Conservation (phyloP, 2,329 filamentous ascomycete species). For the Hirsutella minnesotensis region DNA sequence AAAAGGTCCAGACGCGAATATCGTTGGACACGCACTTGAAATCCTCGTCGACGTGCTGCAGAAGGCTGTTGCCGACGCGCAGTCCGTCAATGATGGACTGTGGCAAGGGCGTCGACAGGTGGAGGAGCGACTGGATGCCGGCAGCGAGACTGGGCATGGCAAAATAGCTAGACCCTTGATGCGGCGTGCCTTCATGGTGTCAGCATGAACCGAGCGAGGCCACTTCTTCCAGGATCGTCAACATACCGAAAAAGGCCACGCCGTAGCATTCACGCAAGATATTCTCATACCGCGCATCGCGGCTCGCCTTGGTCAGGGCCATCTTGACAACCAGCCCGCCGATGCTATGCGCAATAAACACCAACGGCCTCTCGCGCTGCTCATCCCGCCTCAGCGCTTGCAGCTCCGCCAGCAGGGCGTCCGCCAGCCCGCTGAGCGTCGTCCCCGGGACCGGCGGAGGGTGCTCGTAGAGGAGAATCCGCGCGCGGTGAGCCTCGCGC, state of each 20-base stretch:
- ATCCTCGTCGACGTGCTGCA: conserved; percentile 38
- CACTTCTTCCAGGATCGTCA: too few relatives aligned
- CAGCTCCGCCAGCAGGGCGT: conserved; percentile 34
- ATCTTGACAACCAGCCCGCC: conserved; percentile 49
- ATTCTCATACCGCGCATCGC: conserved; percentile 22
- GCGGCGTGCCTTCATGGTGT: conserved; percentile 36
- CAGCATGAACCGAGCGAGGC: conserved; percentile 10
- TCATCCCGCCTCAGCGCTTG: conserved; percentile 18
- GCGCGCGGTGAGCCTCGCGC: conserved; percentile 31
- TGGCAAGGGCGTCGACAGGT: conserved; percentile 38
- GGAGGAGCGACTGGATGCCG: conserved; percentile 41
- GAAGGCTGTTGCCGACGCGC: conserved; percentile 33
- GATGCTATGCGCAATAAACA: conserved; percentile 50
- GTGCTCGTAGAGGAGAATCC: conserved; percentile 41
- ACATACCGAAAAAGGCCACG: conserved; percentile 44
- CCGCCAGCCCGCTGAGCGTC: conserved; percentile 32
- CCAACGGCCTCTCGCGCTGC: conserved; percentile 34
- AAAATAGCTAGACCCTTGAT: conserved; percentile 51
- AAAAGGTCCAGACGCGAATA: conserved; percentile 49
- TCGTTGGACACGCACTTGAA: conserved; percentile 47
- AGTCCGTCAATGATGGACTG: conserved; percentile 36
- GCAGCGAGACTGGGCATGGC: conserved; percentile 43
- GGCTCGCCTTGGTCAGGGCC: conserved; percentile 36
- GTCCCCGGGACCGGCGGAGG: conserved; percentile 27
- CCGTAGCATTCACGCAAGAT: conserved; percentile 47